phyloP scores from a whole-genome alignment of 257 asterid genomes.

The Craterostigma plantagineum region DNA sequence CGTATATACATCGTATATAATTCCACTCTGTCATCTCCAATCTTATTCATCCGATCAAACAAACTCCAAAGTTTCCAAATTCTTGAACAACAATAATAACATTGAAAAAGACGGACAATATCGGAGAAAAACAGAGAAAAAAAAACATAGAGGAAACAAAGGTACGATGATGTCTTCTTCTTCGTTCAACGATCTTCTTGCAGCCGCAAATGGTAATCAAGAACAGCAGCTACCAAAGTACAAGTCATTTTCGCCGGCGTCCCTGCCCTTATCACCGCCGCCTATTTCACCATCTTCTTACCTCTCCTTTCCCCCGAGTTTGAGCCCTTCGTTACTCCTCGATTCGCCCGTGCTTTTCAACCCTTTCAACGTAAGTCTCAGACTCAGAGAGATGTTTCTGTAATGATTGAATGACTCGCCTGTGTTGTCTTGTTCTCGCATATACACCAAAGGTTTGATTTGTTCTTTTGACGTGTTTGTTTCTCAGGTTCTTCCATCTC shows the following conservation, averaged over 20 bases:
- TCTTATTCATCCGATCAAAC: too few relatives aligned
- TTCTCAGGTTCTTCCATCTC: conserved; percentile 47
- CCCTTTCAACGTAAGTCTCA: conserved; percentile 44
- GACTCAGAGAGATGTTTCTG: not conserved
- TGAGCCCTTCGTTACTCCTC: conserved; percentile 51
- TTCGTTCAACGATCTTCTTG: not conserved
- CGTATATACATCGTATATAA: not conserved
- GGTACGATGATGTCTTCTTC: too few relatives aligned
- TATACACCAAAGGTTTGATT: too few relatives aligned
- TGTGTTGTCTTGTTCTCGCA: too few relatives aligned
- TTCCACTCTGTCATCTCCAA: not conserved
- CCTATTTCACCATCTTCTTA: conserved; percentile 70
- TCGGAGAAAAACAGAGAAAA: too few relatives aligned
- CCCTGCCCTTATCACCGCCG: conserved; percentile 41
- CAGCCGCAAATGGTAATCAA: not conserved
- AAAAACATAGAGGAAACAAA: too few relatives aligned
- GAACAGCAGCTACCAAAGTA: conserved; percentile 13
- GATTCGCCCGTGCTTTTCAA: conserved; percentile 69
- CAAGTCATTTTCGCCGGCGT: conserved; percentile 23
- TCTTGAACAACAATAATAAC: too few relatives aligned
- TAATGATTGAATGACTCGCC: too few relatives aligned
- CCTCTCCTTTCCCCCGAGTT: conserved; percentile 30
- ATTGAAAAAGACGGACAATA: too few relatives aligned
- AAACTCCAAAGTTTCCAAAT: too few relatives aligned
- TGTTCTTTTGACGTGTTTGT: not conserved